Conservation (phyloP, 257 asterid genomes). For the Oldenlandia corymbosa region DNA sequence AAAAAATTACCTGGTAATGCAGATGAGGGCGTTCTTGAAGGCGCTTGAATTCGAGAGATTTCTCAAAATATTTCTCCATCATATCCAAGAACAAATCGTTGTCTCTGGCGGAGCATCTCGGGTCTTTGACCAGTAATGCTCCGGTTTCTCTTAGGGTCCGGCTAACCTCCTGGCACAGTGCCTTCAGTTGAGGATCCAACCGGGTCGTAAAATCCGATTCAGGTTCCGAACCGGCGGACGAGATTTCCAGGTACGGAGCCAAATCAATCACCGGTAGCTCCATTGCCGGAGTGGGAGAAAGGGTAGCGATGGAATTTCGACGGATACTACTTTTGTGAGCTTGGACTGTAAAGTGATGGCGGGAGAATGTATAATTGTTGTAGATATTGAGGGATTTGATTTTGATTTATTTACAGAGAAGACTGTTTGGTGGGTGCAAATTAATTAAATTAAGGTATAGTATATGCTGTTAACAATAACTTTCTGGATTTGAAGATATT, state of each 20-base stretch:
- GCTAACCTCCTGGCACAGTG: conserved; percentile 71
- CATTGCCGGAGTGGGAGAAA: conserved; percentile 1
- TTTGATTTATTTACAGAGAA: no score
- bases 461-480: no score
- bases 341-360: background rate
- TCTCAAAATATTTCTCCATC: conserved; percentile 88
- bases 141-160: conserved; percentile 88
- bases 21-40: conserved; percentile 84
- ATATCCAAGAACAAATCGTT: conserved; percentile 79
- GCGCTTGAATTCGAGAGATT: conserved; percentile 77
- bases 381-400: no score
- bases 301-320: background rate
- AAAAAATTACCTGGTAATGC: conserved; percentile 69
- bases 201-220: conserved; percentile 20
- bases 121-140: conserved; percentile 88
- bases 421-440: no score
- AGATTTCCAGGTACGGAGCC: conserved; percentile 47
- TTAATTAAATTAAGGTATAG: no score
- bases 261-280: conserved; percentile 65
- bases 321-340: background rate
- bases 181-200: conserved; percentile 36
- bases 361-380: background rate
- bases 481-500: no score
- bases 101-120: conserved; percentile 76
- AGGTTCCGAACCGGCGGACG: conserved; percentile 10